A percentile compares a stretch with the other conserved stretches of the same genome.
Conservation (phyloP, 345 rosid genomes). For the Brassica carinata region DNA sequence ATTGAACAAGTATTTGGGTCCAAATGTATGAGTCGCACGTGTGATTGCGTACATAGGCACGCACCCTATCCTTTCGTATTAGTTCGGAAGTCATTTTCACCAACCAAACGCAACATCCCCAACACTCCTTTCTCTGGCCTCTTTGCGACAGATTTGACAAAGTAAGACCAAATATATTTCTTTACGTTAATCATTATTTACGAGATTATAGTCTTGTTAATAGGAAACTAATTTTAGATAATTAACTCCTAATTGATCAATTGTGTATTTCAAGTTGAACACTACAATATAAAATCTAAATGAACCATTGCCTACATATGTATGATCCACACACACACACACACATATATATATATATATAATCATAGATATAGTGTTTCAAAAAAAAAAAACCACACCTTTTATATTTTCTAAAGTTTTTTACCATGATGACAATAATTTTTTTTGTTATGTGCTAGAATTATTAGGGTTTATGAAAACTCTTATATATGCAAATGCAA, state of each 20-base stretch:
- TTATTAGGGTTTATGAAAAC: background rate
- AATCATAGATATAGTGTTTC: too few species aligned
- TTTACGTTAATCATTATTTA: conserved; percentile 20
- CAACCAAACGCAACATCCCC: conserved; percentile 38
- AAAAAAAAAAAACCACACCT: too few species aligned
- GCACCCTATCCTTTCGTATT: conserved; percentile 39
- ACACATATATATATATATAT: background rate
- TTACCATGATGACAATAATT: background rate
- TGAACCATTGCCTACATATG: conserved; percentile 3
- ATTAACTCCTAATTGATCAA: background rate
- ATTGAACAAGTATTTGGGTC: conserved; percentile 16
- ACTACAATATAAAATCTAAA: background rate
- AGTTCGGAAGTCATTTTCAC: conserved; percentile 44
- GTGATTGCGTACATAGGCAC: conserved; percentile 37
- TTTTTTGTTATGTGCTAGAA: background rate
- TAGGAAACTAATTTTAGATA: background rate
- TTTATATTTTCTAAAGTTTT: background rate
- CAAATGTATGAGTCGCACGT: conserved; percentile 33
- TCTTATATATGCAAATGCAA: background rate
- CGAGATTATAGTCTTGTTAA: background rate
- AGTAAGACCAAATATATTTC: conserved; percentile 13
- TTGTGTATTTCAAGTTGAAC: background rate
- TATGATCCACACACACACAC: background rate
- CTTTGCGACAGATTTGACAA: conserved; percentile 26
- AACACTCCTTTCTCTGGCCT: conserved; percentile 24